Conservation (phyloP, 1,284 basidiomycete genomes). For the Lignosus rhinocerotis region DNA sequence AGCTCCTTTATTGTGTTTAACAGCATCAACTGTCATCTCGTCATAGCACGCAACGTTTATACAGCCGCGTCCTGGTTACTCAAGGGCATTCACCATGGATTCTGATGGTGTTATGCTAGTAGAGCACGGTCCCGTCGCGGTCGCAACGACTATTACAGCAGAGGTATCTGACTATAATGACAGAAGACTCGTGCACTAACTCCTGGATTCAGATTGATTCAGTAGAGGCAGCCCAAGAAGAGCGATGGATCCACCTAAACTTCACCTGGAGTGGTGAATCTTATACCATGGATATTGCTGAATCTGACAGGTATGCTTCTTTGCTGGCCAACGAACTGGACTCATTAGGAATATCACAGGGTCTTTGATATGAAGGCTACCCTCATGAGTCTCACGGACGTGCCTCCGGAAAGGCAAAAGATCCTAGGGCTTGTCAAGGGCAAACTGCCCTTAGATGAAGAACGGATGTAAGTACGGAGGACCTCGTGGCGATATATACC, state of each 20-base stretch:
- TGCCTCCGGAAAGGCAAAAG: conserved; percentile 88
- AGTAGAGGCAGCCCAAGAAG: conserved; percentile 18
- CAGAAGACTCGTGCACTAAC: not conserved
- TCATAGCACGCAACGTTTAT: not conserved
- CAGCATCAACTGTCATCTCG: not conserved
- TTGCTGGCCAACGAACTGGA: not conserved
- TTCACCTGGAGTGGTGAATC: conserved; percentile 67
- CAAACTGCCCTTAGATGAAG: conserved; percentile 78
- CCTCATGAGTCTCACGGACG: conserved; percentile 72
- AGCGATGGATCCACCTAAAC: conserved; percentile 56
- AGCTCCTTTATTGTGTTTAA: not conserved
- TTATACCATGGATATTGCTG: conserved; percentile 61
- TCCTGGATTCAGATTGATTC: conserved; percentile 6
- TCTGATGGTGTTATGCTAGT: not conserved
- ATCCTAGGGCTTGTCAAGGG: conserved; percentile 85
- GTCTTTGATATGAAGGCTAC: conserved; percentile 69
- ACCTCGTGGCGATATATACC: not conserved
- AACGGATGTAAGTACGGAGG: conserved; percentile 51
- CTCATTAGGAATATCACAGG: conserved; percentile 36
- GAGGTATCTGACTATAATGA: not conserved
- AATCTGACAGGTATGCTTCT: conserved; percentile 61
- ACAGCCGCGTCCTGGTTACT: not conserved
- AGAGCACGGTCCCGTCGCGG: not conserved
- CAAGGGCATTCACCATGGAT: not conserved
- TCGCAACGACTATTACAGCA: not conserved